phyloP scores from a whole-genome alignment of 1,284 basidiomycete genomes.

The Boletus sp. region DNA sequence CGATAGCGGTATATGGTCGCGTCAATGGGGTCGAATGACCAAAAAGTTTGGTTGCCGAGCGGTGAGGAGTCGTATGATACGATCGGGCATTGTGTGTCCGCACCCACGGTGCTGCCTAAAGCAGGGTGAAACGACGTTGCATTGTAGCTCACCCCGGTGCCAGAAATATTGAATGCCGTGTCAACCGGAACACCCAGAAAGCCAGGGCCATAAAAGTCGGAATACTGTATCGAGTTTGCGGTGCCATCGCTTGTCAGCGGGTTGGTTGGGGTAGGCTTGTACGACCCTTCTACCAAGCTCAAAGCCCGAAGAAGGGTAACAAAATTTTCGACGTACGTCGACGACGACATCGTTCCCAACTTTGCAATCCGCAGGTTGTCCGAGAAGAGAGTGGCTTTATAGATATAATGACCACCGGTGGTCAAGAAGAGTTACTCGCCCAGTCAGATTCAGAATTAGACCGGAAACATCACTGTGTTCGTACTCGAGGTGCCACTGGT shows the following conservation, averaged over 20 bases:
- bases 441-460: slow-evolving; percentile 3
- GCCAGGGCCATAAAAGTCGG: neutral
- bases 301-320: slow-evolving; percentile 15
- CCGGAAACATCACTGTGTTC: too few species aligned
- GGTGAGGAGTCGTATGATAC: slow-evolving; percentile 14
- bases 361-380: neutral
- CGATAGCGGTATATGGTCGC: slow-evolving; percentile 24
- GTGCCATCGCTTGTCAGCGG: neutral
- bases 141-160: neutral
- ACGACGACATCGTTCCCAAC: slow-evolving; percentile 10
- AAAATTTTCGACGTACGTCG: slow-evolving; percentile 7
- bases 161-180: slow-evolving; percentile 6
- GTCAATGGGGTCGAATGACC: slow-evolving; percentile 15
- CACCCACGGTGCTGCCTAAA: neutral
- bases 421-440: too few species aligned
- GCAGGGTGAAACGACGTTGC: neutral
- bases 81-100: slow-evolving; percentile 6
- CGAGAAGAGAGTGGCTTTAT: neutral
- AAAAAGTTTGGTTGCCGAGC: slow-evolving; percentile 10
- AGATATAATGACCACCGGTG: neutral
- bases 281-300: slow-evolving; percentile 20
- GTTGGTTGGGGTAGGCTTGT: slow-evolving; percentile 17
- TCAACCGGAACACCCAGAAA: neutral
- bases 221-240: neutral
- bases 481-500: too few species aligned